Evolutionary conservation across 768 basidiomycete species (phyloP), one percentile per base, ranked within the genome.

Genomic region (Hygrocybe punicea): DNA sequence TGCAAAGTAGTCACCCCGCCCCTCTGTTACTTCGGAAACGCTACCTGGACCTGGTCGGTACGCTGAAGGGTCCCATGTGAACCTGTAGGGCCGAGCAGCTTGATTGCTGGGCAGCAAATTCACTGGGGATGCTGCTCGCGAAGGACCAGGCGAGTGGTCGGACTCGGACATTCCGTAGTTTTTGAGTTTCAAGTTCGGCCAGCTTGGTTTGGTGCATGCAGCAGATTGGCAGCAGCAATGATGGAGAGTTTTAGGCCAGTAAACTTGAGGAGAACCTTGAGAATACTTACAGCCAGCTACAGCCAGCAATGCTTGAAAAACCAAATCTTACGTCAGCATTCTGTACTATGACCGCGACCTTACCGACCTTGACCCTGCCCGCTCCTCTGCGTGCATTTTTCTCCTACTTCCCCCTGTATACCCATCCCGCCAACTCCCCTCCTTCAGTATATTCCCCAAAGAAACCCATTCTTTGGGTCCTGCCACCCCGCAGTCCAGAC

Each of bases 11-110:
- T 81, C 81, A 21, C 75, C 82, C 29, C 78, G 80, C 35, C 85
- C 87, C 48, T 89, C 85, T 7, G 81, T 82, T 1, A 87, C 86
- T 48, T 84, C 89, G 1, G 89, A 85, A 36, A 86, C 79, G 67
- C 89, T 91, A 49, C 80, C 85, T 34, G 89, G 87, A 4, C 89
- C 87, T 52, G 72, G 77, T 53, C 73, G 77, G 55, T 78, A 78
- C 39, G 55, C 6, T 13, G 82, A 66, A 9, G 80, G 77, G 64
- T 91, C 90, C 87, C 87, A 92, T 37, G 80, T 84, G 72, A 91
- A 90, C 61, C 89, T 75, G 71, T 85, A 91, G 4, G 84, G 82
- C 7, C 81, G 80, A 11, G 84, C 74, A 51, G 81, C 73, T 19
- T 74, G 70, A 17, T 78, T 63, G 25, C 73, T 68, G 21, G 65